These are phyloP conservation scores for Postia placenta DNA, from an alignment of 768 basidiomycete genomes.

Conservation along the genomic window DNA sequence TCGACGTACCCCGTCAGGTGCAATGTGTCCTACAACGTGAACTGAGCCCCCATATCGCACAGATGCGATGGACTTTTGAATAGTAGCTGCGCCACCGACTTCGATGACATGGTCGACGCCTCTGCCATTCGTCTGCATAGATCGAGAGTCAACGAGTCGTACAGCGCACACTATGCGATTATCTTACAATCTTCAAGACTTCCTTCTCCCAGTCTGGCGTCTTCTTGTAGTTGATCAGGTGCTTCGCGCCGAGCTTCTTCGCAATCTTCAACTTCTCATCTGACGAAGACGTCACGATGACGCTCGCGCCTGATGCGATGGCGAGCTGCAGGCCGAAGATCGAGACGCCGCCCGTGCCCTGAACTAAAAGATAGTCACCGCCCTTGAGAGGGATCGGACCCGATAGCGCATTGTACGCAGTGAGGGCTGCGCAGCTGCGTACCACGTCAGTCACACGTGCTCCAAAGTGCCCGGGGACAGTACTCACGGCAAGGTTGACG, in stretches of 20 bases:
- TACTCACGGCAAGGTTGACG: constrained; percentile 52
- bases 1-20: constrained; percentile 28
- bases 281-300: constrained; percentile 63
- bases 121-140: constrained; percentile 24
- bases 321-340: constrained; percentile 56
- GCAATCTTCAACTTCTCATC: constrained; percentile 55
- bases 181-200: constrained; percentile 36
- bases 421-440: constrained; percentile 51
- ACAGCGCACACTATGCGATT: not conserved
- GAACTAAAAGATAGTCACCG: constrained; percentile 51
- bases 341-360: constrained; percentile 53
- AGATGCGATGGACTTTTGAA: constrained; percentile 38
- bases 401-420: constrained; percentile 54
- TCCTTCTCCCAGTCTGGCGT: constrained; percentile 53
- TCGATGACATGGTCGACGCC: constrained; percentile 36
- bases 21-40: constrained; percentile 45
- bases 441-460: not conserved
- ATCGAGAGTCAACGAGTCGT: too few species aligned
- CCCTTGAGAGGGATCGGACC: constrained; percentile 47
- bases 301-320: constrained; percentile 52
- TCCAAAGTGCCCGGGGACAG: not conserved
- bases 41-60: constrained; percentile 38
- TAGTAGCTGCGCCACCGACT: constrained; percentile 51
- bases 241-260: constrained; percentile 42
- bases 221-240: constrained; percentile 60